Evolutionary conservation across 495 filamentous ascomycete genomes (phyloP).

Genomic region (Geoglossum glabrum): DNA sequence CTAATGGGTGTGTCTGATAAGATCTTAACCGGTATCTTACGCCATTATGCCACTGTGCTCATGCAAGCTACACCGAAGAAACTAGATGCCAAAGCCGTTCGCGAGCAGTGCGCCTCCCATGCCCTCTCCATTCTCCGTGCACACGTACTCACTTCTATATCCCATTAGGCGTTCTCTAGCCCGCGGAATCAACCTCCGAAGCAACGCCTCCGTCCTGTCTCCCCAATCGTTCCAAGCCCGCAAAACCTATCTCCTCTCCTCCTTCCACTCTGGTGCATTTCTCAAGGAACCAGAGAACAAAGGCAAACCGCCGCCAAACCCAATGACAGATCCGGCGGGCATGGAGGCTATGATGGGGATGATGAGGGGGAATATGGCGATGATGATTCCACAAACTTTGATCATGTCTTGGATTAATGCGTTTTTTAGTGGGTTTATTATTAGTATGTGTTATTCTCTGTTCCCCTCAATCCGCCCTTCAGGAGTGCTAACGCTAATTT

Average conservation of each 20-base stretch:
- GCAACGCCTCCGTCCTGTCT: constrained; percentile 54
- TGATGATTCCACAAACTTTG: constrained; percentile 96
- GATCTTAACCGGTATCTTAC: constrained; percentile 86
- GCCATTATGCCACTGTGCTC: constrained; percentile 83
- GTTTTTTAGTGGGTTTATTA: constrained; percentile 94
- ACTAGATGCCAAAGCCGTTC: constrained; percentile 49
- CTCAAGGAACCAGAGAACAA: constrained; percentile 72
- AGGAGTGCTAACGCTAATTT: not conserved
- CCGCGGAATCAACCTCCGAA: constrained; percentile 68
- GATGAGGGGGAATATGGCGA: constrained; percentile 99
- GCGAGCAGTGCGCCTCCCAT: constrained; percentile 38
- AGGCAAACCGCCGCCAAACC: constrained; percentile 78
- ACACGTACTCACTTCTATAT: not conserved
- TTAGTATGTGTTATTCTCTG: constrained; percentile 38
- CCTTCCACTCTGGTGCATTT: constrained; percentile 67
- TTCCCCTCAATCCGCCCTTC: not conserved
- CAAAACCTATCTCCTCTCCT: constrained; percentile 57
- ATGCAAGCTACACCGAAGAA: constrained; percentile 77
- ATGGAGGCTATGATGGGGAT: constrained; percentile 99
- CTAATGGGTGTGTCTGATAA: constrained; percentile 16
- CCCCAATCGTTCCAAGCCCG: constrained; percentile 54
- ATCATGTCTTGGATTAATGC: constrained; percentile 99
- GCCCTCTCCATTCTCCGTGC: not conserved
- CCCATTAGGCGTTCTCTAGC: constrained; percentile 40
- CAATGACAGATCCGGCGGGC: constrained; percentile 87